A percentile compares a stretch with the other conserved stretches of the same genome.
phyloP scores from a whole-genome alignment of 2,329 filamentous ascomycete species.

The Aspergillus pseudonomiae region DNA sequence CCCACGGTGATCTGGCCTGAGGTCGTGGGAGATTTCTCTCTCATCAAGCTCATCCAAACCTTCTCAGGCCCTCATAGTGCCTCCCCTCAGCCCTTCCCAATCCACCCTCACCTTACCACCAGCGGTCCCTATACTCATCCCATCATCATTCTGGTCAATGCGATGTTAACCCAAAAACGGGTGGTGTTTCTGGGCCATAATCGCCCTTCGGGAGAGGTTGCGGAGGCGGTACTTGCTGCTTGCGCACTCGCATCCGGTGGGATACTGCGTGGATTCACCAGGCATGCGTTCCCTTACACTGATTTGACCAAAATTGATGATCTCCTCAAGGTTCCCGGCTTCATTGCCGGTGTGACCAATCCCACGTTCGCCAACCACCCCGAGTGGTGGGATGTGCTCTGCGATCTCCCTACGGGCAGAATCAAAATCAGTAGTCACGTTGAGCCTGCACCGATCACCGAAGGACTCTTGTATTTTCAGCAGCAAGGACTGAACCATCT shows the following conservation, averaged over 20 bases:
- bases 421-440: constrained; percentile 94
- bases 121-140: constrained; percentile 88
- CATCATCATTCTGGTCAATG: constrained; percentile 92
- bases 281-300: constrained; percentile 96
- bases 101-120: constrained; percentile 91
- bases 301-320: constrained; percentile 98
- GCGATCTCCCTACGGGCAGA: constrained; percentile 85
- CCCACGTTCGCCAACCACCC: constrained; percentile 92
- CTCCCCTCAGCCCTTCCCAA: constrained; percentile 77
- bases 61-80: constrained; percentile 84
- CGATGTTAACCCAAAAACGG: constrained; percentile 91
- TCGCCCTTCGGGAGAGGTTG: constrained; percentile 91
- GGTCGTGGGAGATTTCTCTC: constrained; percentile 94
- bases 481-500: constrained; percentile 58
- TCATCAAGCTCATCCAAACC: constrained; percentile 95
- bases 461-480: constrained; percentile 85
- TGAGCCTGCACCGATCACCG: constrained; percentile 77
- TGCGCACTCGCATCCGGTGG: constrained; percentile 93
- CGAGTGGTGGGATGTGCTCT: constrained; percentile 98
- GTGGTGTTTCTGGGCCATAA: constrained; percentile 96
- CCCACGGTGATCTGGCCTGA: constrained; percentile 92
- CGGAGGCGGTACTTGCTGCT: constrained; percentile 95
- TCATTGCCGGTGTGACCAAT: constrained; percentile 97
- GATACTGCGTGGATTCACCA: constrained; percentile 87
- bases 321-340: constrained; percentile 90